Conservation (phyloP, 768 basidiomycete genomes). For the Phlegmacium glaucopus region DNA sequence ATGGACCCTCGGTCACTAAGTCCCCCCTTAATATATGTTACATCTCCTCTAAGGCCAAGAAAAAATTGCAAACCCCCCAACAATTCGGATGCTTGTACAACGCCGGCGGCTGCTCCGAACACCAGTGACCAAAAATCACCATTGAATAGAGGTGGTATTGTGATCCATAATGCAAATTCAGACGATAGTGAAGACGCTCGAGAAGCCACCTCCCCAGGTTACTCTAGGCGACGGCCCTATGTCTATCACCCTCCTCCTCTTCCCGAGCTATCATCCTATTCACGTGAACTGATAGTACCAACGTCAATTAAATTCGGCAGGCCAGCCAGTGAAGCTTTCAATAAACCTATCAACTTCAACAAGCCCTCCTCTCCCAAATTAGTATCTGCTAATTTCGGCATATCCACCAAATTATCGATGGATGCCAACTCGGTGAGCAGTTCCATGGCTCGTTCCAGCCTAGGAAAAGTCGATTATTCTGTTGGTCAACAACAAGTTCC, state of each 20-base stretch:
- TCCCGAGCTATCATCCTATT: conserved; percentile 14
- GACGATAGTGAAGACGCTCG: background rate
- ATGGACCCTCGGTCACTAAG: conserved; percentile 5
- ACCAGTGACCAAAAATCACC: conserved; percentile 9
- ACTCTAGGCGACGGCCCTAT: conserved; percentile 5
- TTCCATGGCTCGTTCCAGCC: too few species aligned
- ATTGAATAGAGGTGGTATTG: conserved; percentile 1
- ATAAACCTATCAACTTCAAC: background rate
- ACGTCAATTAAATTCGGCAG: background rate
- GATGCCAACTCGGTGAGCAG: background rate
- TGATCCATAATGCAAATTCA: conserved; percentile 14
- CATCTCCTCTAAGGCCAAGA: conserved; percentile 5
- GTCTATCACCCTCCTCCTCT: conserved; percentile 29
- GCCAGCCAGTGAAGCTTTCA: too few species aligned
- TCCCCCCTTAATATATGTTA: conserved; percentile 13
- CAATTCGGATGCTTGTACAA: background rate
- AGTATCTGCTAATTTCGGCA: background rate
- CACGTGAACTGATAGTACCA: conserved; percentile 3
- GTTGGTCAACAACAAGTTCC: too few species aligned
- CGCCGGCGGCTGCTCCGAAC: conserved; percentile 4
- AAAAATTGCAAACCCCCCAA: background rate
- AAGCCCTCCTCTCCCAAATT: background rate
- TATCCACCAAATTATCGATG: background rate
- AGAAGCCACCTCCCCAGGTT: background rate
- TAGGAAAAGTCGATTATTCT: too few species aligned